Conservation (phyloP, 139 green algal species). For the Tetradesmus obliquus region DNA sequence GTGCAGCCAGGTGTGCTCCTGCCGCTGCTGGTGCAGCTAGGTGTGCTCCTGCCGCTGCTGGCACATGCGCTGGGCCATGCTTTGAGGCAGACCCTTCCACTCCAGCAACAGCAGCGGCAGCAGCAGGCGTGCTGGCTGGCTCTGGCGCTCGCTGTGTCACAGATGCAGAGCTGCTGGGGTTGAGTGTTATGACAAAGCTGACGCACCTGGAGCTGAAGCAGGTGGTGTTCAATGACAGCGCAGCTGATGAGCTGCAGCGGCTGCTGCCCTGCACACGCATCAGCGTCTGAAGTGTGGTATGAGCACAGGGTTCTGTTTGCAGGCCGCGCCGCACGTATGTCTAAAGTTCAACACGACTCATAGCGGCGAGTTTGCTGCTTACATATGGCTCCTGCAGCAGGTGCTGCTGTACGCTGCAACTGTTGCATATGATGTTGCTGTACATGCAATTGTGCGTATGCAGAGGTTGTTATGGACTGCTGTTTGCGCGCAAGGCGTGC, state of each 20-base stretch:
- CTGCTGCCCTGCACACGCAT: not conserved
- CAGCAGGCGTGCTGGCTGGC: not conserved
- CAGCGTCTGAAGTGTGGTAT: not conserved
- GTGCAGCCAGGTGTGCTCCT: too few relatives aligned
- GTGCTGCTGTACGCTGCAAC: too few relatives aligned
- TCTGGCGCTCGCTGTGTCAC: not conserved
- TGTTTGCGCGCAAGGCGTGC: not conserved
- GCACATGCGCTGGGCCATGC: not conserved
- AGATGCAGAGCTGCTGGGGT: not conserved
- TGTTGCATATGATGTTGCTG: not conserved
- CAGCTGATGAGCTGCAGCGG: not conserved
- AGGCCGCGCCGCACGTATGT: too few relatives aligned
- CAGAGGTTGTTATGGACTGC: not conserved
- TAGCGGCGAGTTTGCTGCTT: too few relatives aligned
- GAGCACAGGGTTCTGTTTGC: too few relatives aligned
- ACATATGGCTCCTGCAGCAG: too few relatives aligned
- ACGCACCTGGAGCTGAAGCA: not conserved
- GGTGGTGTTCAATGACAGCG: not conserved
- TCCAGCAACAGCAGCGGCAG: not conserved
- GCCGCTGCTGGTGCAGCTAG: too few relatives aligned
- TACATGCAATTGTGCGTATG: not conserved
- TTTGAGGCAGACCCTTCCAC: not conserved
- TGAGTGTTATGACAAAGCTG: not conserved
- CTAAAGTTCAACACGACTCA: too few relatives aligned
- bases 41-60: not conserved